Evolutionary conservation across 352 stramenopile species (phyloP).

Genomic region (Phytophthora tubulina): DNA sequence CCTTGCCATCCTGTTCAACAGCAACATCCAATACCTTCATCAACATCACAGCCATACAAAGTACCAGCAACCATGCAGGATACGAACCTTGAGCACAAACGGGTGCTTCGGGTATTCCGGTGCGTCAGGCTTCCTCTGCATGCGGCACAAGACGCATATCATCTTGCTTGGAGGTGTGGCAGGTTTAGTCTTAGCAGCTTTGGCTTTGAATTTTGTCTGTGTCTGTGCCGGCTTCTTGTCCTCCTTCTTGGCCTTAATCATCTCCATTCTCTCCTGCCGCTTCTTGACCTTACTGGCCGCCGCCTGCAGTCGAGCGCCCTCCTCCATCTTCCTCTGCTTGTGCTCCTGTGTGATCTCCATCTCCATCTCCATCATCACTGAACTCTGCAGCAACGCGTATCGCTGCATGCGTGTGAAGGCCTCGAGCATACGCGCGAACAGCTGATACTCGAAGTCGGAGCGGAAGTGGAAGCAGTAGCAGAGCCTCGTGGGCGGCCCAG

Average conservation of each 20-base stretch:
- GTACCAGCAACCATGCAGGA: not conserved
- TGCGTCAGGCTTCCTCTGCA: constrained; percentile 34
- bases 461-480: constrained; percentile 82
- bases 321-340: constrained; percentile 27
- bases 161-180: constrained; percentile 34
- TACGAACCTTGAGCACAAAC: constrained; percentile 75
- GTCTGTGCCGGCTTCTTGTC: constrained; percentile 8
- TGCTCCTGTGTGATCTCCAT: constrained; percentile 57
- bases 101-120: constrained; percentile 64
- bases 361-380: constrained; percentile 66
- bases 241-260: constrained; percentile 17
- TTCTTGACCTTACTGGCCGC: constrained; percentile 30
- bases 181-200: constrained; percentile 10
- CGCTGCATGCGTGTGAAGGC: constrained; percentile 54
- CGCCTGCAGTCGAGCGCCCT: constrained; percentile 19
- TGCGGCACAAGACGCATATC: constrained; percentile 61
- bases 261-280: constrained; percentile 15
- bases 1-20: constrained; percentile 57
- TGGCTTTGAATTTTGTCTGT: constrained; percentile 15
- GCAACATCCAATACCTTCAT: not conserved
- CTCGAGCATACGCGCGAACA: constrained; percentile 53
- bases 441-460: constrained; percentile 59
- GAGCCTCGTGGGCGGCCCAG: constrained; percentile 21
- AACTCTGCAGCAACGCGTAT: constrained; percentile 59
- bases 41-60: not conserved